Base-by-base conservation (phyloP, 2,329 filamentous ascomycete species). In the Colletotrichum aenigma region DNA sequence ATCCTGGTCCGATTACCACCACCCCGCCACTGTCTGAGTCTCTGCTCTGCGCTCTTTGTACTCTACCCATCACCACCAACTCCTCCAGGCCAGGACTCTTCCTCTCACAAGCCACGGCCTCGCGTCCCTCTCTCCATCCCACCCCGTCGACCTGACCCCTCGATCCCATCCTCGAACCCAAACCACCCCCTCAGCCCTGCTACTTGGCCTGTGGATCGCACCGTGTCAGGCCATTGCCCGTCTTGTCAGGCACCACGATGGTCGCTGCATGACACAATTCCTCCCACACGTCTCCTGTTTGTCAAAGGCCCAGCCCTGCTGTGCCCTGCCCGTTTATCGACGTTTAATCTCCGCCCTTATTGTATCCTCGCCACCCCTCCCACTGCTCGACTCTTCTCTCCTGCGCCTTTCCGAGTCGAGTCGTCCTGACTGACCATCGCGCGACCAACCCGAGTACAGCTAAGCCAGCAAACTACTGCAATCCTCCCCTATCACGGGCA, bases 401-500 rank as follows among this genome's bases (percentile, higher is more conserved):
- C 65, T 74, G 74, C 74, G 64, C 70, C 70, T 68, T 73, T 65
- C 70, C 74, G 74, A 69, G 74, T 76, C 70, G 70, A 76, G 70
- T 69, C 74, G 70, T 74, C 70, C 28, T 76, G 70, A 75, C 28
- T 76, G 70, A 75, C 60, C 52, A 70, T 78, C 76, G 67, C 79
- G 72, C 36, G 48, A 72, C 70, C 55, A 71, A 72, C 66, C 70
- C 74, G 74, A 69, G 58, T 68, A 34, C 74, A 64, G 73, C 64
- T 64, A 72, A 52, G 70, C 73, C 70, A 75, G 70, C 64, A 76
- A 70, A 34, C 30, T 52, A 58, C 28, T 15, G 28, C 16, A 58
- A 74, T 77, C 79, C 78, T 80, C 79, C 81, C 78, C 78, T 80
- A 80, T 78, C 74, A 77, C 80, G 81, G 83, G 83, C 84, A 80